Evolutionary conservation across 2,329 filamentous ascomycete genomes (phyloP).

Genomic region (Byssoonygena ceratinophila): DNA sequence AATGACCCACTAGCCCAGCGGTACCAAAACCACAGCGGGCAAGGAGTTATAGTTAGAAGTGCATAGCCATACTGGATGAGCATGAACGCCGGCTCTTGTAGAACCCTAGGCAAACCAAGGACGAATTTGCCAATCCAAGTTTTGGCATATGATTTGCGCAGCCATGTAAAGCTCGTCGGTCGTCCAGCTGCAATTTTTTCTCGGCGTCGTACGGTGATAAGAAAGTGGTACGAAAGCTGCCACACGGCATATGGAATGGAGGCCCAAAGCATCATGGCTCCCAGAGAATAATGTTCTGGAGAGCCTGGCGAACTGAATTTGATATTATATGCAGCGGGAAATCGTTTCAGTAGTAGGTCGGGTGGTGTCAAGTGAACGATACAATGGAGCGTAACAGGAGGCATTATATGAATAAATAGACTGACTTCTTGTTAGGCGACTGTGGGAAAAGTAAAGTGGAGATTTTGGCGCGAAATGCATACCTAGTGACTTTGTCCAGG

Average conservation of each 20-base stretch:
- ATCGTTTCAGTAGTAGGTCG: constrained; percentile 55
- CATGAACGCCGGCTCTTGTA: constrained; percentile 93
- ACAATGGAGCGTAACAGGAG: constrained; percentile 84
- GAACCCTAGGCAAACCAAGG: constrained; percentile 57
- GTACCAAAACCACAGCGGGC: constrained; percentile 88
- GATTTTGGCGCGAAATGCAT: too few species aligned
- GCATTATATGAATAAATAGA: constrained; percentile 99
- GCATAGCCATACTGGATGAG: constrained; percentile 88
- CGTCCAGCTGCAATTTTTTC: constrained; percentile 93
- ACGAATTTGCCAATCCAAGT: constrained; percentile 81
- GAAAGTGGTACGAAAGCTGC: constrained; percentile 86
- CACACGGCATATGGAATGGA: constrained; percentile 85
- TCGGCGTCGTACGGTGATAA: constrained; percentile 87
- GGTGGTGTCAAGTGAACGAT: constrained; percentile 70
- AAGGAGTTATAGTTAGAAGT: constrained; percentile 84
- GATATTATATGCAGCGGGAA: constrained; percentile 78
- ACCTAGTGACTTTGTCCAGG: constrained; percentile 91
- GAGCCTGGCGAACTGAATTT: constrained; percentile 58
- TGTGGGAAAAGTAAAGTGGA: too few species aligned
- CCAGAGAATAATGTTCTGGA: constrained; percentile 65
- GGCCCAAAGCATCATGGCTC: constrained; percentile 87
- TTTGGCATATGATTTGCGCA: constrained; percentile 81
- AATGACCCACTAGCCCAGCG: constrained; percentile 68
- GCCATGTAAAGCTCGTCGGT: constrained; percentile 95
- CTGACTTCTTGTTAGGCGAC: constrained; percentile 30